A percentile compares a stretch with the other conserved stretches of the same genome.
Conservation (phyloP, 2,329 filamentous ascomycete genomes). For the Trichoderma polysporum region DNA sequence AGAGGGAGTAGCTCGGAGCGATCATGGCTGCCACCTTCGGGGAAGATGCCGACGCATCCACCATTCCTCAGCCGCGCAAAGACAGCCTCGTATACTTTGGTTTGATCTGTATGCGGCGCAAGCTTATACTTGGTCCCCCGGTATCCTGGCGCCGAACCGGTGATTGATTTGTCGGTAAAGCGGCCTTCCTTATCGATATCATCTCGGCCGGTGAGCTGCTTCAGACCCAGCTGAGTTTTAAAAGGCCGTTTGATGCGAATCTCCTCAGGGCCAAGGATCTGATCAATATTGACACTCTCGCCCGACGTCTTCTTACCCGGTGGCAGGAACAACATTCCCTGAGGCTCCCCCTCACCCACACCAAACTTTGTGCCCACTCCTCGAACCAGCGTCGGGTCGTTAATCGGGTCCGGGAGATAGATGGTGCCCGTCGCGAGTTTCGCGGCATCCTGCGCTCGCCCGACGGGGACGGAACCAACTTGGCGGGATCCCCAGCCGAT, state of each 20-base stretch:
- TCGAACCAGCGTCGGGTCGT: constrained; percentile 77
- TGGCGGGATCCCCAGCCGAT: constrained; percentile 83
- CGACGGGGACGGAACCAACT: constrained; percentile 89
- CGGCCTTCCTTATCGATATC: constrained; percentile 68
- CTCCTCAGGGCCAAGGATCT: constrained; percentile 78
- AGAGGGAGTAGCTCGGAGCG: constrained; percentile 86
- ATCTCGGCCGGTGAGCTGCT: constrained; percentile 78
- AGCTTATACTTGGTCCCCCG: constrained; percentile 80
- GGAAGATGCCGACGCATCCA: constrained; percentile 94
- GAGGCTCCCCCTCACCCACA: constrained; percentile 65
- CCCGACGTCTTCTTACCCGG: constrained; percentile 74
- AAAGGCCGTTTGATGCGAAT: constrained; percentile 85
- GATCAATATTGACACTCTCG: constrained; percentile 78
- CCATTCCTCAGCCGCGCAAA: constrained; percentile 79
- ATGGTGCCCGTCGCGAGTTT: constrained; percentile 77
- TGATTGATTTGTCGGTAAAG: constrained; percentile 55
- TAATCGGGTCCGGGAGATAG: constrained; percentile 84
- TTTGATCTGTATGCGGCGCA: constrained; percentile 92
- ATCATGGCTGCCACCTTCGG: constrained; percentile 94
- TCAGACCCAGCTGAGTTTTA: constrained; percentile 70
- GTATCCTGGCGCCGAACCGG: constrained; percentile 60
- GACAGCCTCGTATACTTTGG: constrained; percentile 88
- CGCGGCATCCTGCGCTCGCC: constrained; percentile 84
- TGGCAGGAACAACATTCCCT: constrained; percentile 84
- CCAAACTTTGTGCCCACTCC: constrained; percentile 82